Percentiles rank a stretch among this genome's conserved stretches.
These are phyloP conservation scores for Paramecium octaurelia DNA, from an alignment of 73 alveolate genomes.

Conservation along the genomic window DNA sequence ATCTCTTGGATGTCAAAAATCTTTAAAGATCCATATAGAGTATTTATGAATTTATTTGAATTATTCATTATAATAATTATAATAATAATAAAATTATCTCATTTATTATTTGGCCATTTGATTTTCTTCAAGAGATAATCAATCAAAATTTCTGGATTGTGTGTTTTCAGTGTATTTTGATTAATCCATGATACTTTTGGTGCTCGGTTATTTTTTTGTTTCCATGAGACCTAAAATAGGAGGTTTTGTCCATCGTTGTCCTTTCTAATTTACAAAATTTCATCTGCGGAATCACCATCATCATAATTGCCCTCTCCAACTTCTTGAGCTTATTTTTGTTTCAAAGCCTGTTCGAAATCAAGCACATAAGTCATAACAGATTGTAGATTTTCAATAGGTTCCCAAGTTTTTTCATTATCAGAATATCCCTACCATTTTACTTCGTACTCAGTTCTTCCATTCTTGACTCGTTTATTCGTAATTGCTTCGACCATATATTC, in stretches of 20 bases:
- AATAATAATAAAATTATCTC: background rate
- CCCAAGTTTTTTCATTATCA: slow-evolving; percentile 19
- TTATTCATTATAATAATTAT: background rate
- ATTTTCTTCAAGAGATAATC: slow-evolving; percentile 9
- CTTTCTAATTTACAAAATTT: background rate
- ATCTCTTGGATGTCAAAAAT: background rate
- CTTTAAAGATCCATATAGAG: background rate
- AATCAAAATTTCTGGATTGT: background rate
- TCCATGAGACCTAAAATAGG: background rate
- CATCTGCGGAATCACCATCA: slow-evolving; percentile 43
- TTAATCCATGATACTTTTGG: background rate
- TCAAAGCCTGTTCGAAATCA: background rate
- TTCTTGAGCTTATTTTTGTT: background rate
- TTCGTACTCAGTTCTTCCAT: slow-evolving; percentile 2
- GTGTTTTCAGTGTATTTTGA: background rate
- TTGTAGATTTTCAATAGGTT: slow-evolving; percentile 19
- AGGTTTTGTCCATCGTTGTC: slow-evolving; percentile 13
- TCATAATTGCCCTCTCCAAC: slow-evolving; percentile 3
- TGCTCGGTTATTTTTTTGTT: background rate
- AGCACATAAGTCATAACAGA: background rate
- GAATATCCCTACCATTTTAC: slow-evolving; percentile 42
- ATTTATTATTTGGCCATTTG: slow-evolving; percentile 28
- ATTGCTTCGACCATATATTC: slow-evolving; percentile 20
- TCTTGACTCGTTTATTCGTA: background rate
- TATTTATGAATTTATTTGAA: background rate